Evolutionary conservation across 805 yeast genomes (phyloP).

Genomic region (Spathaspora arborariae): DNA sequence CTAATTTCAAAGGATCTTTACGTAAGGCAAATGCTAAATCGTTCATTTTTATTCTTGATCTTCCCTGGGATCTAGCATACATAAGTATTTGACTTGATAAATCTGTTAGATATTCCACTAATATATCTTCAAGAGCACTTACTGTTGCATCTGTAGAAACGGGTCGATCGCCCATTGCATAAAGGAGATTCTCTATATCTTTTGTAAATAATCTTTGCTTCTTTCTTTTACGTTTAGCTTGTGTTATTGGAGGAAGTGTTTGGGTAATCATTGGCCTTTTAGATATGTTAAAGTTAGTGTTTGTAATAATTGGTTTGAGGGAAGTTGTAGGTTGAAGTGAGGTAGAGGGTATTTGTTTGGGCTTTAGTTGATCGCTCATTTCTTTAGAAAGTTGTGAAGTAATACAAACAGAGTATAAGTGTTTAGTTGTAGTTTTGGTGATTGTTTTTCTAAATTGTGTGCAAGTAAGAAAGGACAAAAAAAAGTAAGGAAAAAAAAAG

Average conservation of each 20-base stretch:
- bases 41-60: constrained; percentile 37
- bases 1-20: constrained; percentile 40
- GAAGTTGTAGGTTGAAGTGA: background rate
- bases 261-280: background rate
- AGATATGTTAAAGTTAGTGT: background rate
- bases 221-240: constrained; percentile 17
- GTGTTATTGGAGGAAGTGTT: constrained; percentile 8
- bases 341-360: background rate
- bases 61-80: constrained; percentile 35
- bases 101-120: constrained; percentile 35
- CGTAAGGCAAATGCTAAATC: constrained; percentile 40
- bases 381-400: background rate
- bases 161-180: constrained; percentile 41
- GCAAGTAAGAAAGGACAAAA: too few species aligned
- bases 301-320: background rate
- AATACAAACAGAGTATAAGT: too few species aligned
- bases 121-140: constrained; percentile 35
- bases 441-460: background rate
- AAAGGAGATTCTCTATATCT: constrained; percentile 39
- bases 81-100: constrained; percentile 27
- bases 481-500: background rate
- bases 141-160: constrained; percentile 36
- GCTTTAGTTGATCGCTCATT: background rate
- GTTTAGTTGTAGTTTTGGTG: background rate
- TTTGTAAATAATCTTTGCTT: constrained; percentile 36